These are phyloP conservation scores for Zopfochytrium polystomum DNA, from an alignment of 371 early-diverging fungal genomes.

Conservation along the genomic window DNA sequence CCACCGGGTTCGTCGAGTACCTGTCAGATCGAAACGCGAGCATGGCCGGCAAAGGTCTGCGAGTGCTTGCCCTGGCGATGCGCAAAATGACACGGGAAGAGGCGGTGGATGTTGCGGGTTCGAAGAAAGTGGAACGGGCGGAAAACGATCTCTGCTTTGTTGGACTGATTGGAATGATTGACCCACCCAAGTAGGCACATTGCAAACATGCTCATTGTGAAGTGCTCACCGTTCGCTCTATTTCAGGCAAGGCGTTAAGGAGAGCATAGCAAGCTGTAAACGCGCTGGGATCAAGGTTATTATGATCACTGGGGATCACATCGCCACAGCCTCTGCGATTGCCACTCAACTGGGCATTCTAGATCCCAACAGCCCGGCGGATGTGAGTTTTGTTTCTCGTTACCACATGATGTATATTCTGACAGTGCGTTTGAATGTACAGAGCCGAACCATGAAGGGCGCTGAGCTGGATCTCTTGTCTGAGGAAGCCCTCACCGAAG, in stretches of 20 bases:
- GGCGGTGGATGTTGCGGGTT: constrained; percentile 52
- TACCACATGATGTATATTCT: no score
- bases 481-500: constrained; percentile 72
- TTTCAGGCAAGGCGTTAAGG: constrained; percentile 66
- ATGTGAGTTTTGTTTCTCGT: constrained; percentile 13
- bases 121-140: constrained; percentile 47
- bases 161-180: constrained; percentile 90
- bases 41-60: constrained; percentile 82
- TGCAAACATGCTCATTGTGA: constrained; percentile 2
- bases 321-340: constrained; percentile 89
- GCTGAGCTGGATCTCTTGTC: constrained; percentile 77
- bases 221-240: not conserved
- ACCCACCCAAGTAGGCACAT: constrained; percentile 69
- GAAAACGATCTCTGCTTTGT: constrained; percentile 79
- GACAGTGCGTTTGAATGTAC: constrained; percentile 38
- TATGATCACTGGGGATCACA: constrained; percentile 95
- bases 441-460: constrained; percentile 77
- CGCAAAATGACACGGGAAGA: constrained; percentile 41
- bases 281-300: constrained; percentile 89
- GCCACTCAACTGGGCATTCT: constrained; percentile 88
- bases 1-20: constrained; percentile 60
- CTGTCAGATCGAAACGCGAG: constrained; percentile 66
- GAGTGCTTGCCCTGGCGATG: constrained; percentile 72
- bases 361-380: no score
- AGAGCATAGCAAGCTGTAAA: constrained; percentile 68